These are phyloP conservation scores for Hypoxylon intermedium DNA, from an alignment of 495 filamentous ascomycete genomes.

Conservation along the genomic window DNA sequence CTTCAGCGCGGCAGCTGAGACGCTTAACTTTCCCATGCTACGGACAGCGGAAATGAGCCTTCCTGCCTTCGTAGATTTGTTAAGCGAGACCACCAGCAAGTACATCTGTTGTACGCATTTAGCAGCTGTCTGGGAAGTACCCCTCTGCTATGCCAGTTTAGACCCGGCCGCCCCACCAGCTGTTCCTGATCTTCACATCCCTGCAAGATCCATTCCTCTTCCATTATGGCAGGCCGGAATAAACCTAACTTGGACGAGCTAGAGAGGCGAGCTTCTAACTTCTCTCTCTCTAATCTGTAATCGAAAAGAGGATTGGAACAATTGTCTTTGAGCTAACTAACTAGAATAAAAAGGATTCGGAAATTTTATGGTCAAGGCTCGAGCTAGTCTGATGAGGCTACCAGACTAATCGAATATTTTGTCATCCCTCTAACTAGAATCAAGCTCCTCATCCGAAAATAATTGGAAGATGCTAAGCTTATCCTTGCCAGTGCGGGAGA, in stretches of 20 bases:
- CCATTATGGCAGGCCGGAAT: constrained; percentile 20
- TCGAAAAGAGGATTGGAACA: background rate
- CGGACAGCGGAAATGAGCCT: constrained; percentile 18
- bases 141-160: constrained; percentile 4
- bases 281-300: background rate
- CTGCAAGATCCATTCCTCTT: constrained; percentile 37
- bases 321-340: background rate
- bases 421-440: constrained; percentile 12
- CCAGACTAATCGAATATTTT: background rate
- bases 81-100: constrained; percentile 5
- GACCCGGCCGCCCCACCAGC: constrained; percentile 9
- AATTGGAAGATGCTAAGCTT: constrained; percentile 21
- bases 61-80: constrained; percentile 29
- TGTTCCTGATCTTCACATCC: constrained; percentile 35
- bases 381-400: constrained; percentile 21
- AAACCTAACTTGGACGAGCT: constrained; percentile 12
- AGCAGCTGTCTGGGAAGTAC: constrained; percentile 22
- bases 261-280: constrained; percentile 1
- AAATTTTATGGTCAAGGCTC: constrained; percentile 8
- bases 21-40: constrained; percentile 18
- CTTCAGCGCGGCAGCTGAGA: constrained; percentile 38
- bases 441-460: constrained; percentile 23
- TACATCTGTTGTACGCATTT: constrained; percentile 26
- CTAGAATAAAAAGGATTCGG: constrained; percentile 1
- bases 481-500: constrained; percentile 23